Base-by-base conservation (phyloP, 148 eudicot species). In the Drosera capensis region DNA sequence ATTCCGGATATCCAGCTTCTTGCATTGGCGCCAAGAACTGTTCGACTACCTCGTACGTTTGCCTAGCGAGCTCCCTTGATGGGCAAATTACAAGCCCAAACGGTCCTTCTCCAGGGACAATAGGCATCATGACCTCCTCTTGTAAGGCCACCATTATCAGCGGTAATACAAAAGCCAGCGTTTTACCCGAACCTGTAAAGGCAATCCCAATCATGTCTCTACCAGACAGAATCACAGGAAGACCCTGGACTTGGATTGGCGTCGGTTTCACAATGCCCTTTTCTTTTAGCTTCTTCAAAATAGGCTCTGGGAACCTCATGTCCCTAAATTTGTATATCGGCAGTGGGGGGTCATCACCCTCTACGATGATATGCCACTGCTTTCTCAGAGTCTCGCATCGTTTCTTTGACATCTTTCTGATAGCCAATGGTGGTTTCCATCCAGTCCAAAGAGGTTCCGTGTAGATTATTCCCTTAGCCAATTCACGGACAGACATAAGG, bases 161-260 rank as follows among this genome's bases (percentile, higher is more conserved):
- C 0, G 96, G 96, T 66, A 86, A 23, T 23, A 82, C 96, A 46
- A 86, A 82, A 3, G 70, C 94, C 54, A 82, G 59, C 0, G 96
- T 86, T 54, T 86, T 86, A 11, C 96, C 96, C 3, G 96, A 82
- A 13, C 96, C 96, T 0, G 88, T 86, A 53, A 78, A 78, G 0
- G 96, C 96, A 60, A 86, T 81, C 15, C 88, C 96, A 31, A 86
- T 82, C 94, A 86, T 81, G 40, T 86, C 94, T 49, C 96, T 54
- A 0, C 96, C 96, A 0, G 93, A 64, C 46, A 84, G 71, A 49
- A 79, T 72, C 14, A 79, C 94, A 18, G 95, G 90, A 37, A 84
- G 69, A 12, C 95, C 95, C 56, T 84, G 86, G 13, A 80, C 90
- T 59, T 84, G 95, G 22, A 84, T 84, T 2, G 90, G 90, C 1